Percentiles rank a stretch among this genome's conserved stretches.
These are phyloP conservation scores for Zymoseptoria tritici DNA, from an alignment of 2,329 filamentous ascomycete species.

Conservation along the genomic window DNA sequence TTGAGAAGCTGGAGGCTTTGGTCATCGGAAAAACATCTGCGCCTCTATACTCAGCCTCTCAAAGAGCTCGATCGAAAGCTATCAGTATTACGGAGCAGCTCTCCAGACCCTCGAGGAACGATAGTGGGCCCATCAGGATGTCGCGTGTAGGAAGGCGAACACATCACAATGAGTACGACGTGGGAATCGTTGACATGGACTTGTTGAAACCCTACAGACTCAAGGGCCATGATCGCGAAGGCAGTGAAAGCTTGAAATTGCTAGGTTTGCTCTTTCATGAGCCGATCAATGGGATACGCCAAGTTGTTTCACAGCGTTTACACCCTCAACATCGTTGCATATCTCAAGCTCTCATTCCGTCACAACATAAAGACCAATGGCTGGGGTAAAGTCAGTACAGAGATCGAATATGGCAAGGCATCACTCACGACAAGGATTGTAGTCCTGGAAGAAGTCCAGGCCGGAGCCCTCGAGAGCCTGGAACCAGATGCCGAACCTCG, in stretches of 20 bases:
- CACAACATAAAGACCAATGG: constrained; percentile 7
- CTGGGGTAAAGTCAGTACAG: constrained; percentile 1
- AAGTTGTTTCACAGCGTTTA: no score
- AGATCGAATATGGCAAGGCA: background rate
- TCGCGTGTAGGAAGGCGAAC: no score
- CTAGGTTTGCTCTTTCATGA: background rate
- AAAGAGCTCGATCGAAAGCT: background rate
- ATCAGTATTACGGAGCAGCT: no score
- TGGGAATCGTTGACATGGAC: background rate
- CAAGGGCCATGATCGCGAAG: background rate
- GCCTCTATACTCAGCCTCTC: constrained; percentile 27
- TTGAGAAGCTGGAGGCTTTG: constrained; percentile 47
- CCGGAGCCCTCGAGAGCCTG: constrained; percentile 8
- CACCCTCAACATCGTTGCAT: background rate
- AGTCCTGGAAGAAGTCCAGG: constrained; percentile 16
- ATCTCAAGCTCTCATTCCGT: background rate
- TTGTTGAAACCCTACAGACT: background rate
- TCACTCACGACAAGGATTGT: constrained; percentile 14
- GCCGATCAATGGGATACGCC: background rate
- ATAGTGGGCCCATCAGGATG: no score
- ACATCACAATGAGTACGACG: no score
- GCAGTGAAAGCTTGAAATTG: background rate
- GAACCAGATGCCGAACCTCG: constrained; percentile 10
- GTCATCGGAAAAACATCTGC: constrained; percentile 34
- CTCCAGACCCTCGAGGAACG: no score